These are phyloP conservation scores for Physcia stellaris DNA, from an alignment of 495 filamentous ascomycete genomes.

Conservation along the genomic window DNA sequence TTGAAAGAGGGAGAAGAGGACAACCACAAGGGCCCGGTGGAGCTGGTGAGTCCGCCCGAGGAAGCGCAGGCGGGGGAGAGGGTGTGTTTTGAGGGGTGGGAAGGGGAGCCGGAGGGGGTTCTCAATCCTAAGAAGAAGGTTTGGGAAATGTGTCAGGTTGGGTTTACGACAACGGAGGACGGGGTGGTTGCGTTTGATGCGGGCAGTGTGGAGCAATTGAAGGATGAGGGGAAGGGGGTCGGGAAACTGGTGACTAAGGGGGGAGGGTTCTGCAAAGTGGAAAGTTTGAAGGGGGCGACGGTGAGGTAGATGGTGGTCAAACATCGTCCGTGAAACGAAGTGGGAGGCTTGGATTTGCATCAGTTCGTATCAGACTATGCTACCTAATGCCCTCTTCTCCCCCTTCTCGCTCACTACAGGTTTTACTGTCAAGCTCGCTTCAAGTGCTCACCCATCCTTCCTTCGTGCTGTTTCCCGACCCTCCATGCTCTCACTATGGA, in stretches of 20 bases:
- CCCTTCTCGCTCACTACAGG: too few species aligned
- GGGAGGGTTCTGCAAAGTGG: conserved; percentile 61
- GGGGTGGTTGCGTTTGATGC: conserved; percentile 71
- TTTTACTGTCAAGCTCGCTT: too few species aligned
- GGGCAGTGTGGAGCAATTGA: conserved; percentile 43
- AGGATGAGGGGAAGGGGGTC: conserved; percentile 41
- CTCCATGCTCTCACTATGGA: too few species aligned
- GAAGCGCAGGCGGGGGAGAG: conserved; percentile 69
- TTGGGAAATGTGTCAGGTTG: conserved; percentile 91
- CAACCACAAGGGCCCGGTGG: conserved; percentile 77
- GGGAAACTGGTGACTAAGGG: conserved; percentile 58
- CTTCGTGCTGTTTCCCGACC: too few species aligned
- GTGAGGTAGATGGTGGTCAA: too few species aligned
- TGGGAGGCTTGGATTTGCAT: too few species aligned
- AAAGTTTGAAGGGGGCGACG: conserved; percentile 54
- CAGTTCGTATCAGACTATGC: too few species aligned
- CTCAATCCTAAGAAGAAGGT: conserved; percentile 99
- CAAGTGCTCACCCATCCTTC: too few species aligned
- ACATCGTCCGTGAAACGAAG: too few species aligned
- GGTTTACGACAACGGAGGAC: conserved; percentile 71
- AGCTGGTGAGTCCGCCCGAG: conserved; percentile 78
- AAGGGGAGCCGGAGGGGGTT: conserved; percentile 75
- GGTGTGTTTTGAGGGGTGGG: conserved; percentile 87
- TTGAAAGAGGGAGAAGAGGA: conserved; percentile 66
- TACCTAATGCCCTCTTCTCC: too few species aligned